Base-by-base conservation (phyloP, 352 stramenopile species). In the Phytophthora tentaculata region DNA sequence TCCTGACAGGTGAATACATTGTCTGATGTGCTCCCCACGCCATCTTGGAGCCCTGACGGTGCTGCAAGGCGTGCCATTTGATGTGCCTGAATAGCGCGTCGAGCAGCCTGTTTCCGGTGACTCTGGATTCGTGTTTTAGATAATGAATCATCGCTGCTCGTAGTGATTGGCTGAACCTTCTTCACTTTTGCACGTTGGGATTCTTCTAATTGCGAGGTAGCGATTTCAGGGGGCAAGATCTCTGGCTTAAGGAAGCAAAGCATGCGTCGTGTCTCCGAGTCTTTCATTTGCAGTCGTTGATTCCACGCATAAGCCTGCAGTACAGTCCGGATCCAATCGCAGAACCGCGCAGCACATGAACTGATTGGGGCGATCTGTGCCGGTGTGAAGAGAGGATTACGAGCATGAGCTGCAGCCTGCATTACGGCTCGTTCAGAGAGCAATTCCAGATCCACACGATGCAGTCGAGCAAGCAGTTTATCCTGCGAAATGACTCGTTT, bases 341-440 rank as follows among this genome's bases (percentile, higher is more conserved):
- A 98, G 49, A 98, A 94, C 26, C 86, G 84, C 1, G 88, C 90
- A 0, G 93, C 92, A 37, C 90, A 95, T 6, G 79, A 86, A 68
- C 89, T 97, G 57, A 98, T 89, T 7, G 89, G 83, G 0, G 64
- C 74, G 17, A 98, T 88, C 37, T 90, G 75, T 2, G 56, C 57
- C 2, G 85, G 73, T 9, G 78, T 73, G 55, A 95, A 96, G 1
- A 94, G 69, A 4, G 81, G 72, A 59, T 96, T 95, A 0, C 80
- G 69, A 49, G 81, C 76, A 20, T 94, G 81, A 0, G 70, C 59
- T n/a, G 81, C 79, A 12, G 75, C 76, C 35, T 76, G 69, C 39
- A 81, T 52, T 2, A 88, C 75, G 0, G 63, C 56, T 13, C 59
- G 52, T 14, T 80, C 55, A 0, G 69, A 67, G 12, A 95, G 23